Base-by-base conservation (phyloP, 129 eudicot genomes). In the Smallanthus sonchifolius region DNA sequence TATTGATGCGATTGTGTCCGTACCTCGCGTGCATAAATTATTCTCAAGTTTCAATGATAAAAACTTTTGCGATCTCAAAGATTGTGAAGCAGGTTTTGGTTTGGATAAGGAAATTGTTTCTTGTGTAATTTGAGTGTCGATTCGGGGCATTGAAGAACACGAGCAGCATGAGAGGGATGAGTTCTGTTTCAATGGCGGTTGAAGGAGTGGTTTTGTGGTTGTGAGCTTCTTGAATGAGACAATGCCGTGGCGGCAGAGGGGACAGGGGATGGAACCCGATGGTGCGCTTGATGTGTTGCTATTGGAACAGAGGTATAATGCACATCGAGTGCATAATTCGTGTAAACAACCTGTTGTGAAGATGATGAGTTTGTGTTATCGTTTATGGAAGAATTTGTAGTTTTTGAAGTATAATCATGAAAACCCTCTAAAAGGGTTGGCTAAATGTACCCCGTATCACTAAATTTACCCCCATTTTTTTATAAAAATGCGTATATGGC, bases 221-320 rank as follows among this genome's bases (percentile, higher is more conserved):
- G 84, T 67, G 1, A 90, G 90, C 73, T 87, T 90, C 61, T 70
- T 81, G 67, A 90, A 93, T 4, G 96, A 84, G 38, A 90, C 87
- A 14, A 90, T 87, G 48, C 87, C 89, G 6, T 83, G 90, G 13
- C 98, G 95, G 78, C 98, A 93, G 36, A 93, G 79, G 7, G 98
- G 98, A 70, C 98, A 93, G 5, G 98, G 78, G 78, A 93, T 85
- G 28, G 98, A 93, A 8, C 98, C 98, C 0, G 91, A 91, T 30
- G 97, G 98, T 2, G 71, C 79, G 13, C 73, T 72, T 15, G 96
- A 77, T 56, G 79, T 75, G 82, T 77, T 69, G 74, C 71, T 86
- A 6, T 87, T 90, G 51, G 92, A 84, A 72, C 98, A 93, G 3
- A 90, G 92, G 56, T 90, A 85, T 16, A 93, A 52, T 6, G 97